These are phyloP conservation scores for Didymella pomorum DNA, from an alignment of 2,329 filamentous ascomycete genomes.

Conservation along the genomic window DNA sequence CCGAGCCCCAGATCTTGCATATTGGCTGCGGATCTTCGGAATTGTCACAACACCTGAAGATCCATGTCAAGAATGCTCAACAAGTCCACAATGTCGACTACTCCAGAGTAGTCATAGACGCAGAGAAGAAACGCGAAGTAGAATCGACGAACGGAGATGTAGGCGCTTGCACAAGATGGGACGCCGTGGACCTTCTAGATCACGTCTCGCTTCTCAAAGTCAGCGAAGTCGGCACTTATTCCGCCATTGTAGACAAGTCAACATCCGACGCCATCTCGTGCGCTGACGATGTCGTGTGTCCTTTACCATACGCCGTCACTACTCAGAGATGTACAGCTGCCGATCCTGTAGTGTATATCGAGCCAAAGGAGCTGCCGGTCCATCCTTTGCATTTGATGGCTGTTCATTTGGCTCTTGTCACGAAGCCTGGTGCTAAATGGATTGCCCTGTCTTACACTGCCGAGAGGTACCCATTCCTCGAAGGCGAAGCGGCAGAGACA, in stretches of 20 bases:
- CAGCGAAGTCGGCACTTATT: slow-evolving; percentile 38
- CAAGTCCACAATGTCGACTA: slow-evolving; percentile 53
- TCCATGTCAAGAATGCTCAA: slow-evolving; percentile 37
- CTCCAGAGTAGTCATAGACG: slow-evolving; percentile 45
- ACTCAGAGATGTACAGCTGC: slow-evolving; percentile 12
- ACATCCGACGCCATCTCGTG: slow-evolving; percentile 51
- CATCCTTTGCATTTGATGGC: slow-evolving; percentile 52
- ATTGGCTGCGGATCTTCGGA: slow-evolving; percentile 52
- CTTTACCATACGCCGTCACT: slow-evolving; percentile 41
- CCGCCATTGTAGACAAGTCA: slow-evolving; percentile 50
- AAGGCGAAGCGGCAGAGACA: slow-evolving; percentile 14
- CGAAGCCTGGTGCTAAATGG: slow-evolving; percentile 50
- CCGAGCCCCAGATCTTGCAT: slow-evolving; percentile 43
- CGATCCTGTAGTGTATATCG: slow-evolving; percentile 4
- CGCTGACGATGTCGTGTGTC: slow-evolving; percentile 42
- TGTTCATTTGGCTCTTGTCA: slow-evolving; percentile 51
- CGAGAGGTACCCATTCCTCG: slow-evolving; percentile 51
- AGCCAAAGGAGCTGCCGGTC: slow-evolving; percentile 28
- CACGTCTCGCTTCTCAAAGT: slow-evolving; percentile 38
- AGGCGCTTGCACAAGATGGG: slow-evolving; percentile 43
- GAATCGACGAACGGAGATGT: background rate
- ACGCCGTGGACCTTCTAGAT: slow-evolving; percentile 47
- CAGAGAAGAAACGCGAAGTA: slow-evolving; percentile 41
- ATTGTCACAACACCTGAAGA: slow-evolving; percentile 49
- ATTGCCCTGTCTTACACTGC: slow-evolving; percentile 51